Conservation (phyloP, 257 asterid species). For the Nemophila menziesii region DNA sequence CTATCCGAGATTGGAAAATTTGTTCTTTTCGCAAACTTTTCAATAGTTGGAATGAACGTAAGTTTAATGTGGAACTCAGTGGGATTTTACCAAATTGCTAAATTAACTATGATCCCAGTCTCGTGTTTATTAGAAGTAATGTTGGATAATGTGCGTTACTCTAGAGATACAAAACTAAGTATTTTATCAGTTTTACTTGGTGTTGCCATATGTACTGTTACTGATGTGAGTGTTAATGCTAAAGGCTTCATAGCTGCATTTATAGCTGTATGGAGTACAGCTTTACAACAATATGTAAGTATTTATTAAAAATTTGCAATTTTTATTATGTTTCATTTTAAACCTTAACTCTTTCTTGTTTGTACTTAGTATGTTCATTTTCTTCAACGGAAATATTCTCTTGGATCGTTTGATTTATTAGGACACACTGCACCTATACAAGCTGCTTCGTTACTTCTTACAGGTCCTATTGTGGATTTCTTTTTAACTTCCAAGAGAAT, state of each 20-base stretch:
- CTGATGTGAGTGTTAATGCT: slow-evolving; percentile 53
- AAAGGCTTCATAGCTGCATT: slow-evolving; percentile 54
- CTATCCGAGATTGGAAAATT: slow-evolving; percentile 35
- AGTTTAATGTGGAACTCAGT: slow-evolving; percentile 70
- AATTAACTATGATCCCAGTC: slow-evolving; percentile 57
- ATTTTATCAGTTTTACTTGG: slow-evolving; percentile 49
- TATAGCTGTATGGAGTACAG: slow-evolving; percentile 53
- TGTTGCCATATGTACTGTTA: slow-evolving; percentile 55
- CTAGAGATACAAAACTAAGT: slow-evolving; percentile 53
- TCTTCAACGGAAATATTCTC: slow-evolving; percentile 61
- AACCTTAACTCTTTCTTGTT: no score
- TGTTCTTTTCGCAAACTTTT: slow-evolving; percentile 47
- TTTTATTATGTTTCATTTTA: slow-evolving; percentile 8
- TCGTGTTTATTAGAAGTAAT: slow-evolving; percentile 52
- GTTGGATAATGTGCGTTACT: slow-evolving; percentile 39
- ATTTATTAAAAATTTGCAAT: slow-evolving; percentile 2
- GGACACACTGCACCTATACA: slow-evolving; percentile 86
- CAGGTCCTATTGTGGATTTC: slow-evolving; percentile 55
- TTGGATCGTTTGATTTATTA: slow-evolving; percentile 64
- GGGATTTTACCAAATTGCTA: slow-evolving; percentile 69
- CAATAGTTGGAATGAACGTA: slow-evolving; percentile 64
- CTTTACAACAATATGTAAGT: slow-evolving; percentile 65
- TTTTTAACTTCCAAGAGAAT: slow-evolving; percentile 57
- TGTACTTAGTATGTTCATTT: slow-evolving; percentile 61
- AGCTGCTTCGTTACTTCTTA: slow-evolving; percentile 52